Conservation (phyloP, 805 yeast species). For the Martiniozyma abietophila region DNA sequence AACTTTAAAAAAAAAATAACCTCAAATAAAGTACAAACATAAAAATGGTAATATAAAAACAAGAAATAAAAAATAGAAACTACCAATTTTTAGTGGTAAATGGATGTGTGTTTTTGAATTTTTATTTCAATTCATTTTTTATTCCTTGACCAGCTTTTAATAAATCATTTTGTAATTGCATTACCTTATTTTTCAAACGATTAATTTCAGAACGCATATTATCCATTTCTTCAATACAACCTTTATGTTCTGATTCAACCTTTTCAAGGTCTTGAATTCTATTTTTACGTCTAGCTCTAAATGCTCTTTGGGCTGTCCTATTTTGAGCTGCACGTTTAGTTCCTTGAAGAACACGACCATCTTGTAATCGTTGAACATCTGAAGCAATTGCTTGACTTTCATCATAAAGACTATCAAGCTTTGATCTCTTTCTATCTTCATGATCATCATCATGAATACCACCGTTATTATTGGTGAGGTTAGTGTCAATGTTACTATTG, state of each 20-base stretch:
- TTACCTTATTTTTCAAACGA: conserved; percentile 62
- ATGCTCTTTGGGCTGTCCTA: conserved; percentile 86
- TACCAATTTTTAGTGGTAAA: no score
- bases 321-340: conserved; percentile 87
- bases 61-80: no score
- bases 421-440: not conserved
- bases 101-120: no score
- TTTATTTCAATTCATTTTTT: no score
- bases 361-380: no score
- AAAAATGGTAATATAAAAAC: no score
- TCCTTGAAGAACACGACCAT: conserved; percentile 5
- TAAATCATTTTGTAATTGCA: conserved; percentile 53
- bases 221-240: conserved; percentile 55
- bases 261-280: conserved; percentile 73
- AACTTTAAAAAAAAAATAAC: no score
- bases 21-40: no score
- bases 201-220: conserved; percentile 61
- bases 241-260: conserved; percentile 54
- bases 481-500: no score
- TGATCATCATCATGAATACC: not conserved
- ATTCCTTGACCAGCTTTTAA: no score
- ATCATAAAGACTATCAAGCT: no score
- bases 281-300: conserved; percentile 74
- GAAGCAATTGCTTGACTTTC: no score
- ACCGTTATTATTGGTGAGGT: not conserved